Conservation (phyloP, 2,329 filamentous ascomycete species). For the Hyphodiscus sp. region DNA sequence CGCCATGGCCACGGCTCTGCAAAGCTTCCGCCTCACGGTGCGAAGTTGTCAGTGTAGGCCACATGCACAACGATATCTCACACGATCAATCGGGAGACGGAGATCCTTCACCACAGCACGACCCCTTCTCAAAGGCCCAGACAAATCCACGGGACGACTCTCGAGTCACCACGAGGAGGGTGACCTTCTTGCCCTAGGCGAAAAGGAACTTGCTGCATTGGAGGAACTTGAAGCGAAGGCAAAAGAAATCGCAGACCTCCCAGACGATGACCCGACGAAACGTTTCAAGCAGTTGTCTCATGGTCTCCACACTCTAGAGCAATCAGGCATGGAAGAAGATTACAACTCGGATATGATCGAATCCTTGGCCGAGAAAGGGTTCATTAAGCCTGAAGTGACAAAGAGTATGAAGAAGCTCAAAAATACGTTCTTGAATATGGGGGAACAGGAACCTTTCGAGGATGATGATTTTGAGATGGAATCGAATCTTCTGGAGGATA, state of each 20-base stretch:
- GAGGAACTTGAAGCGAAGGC: no score
- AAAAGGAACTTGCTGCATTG: no score
- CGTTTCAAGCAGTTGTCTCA: not conserved
- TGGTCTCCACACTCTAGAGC: constrained; percentile 1
- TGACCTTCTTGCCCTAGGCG: no score
- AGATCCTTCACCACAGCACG: constrained; percentile 17
- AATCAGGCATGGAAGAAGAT: constrained; percentile 1
- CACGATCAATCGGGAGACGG: constrained; percentile 17
- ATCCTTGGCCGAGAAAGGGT: constrained; percentile 3
- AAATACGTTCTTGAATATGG: constrained; percentile 29
- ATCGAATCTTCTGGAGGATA: constrained; percentile 26
- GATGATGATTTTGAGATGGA: constrained; percentile 26
- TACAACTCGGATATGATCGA: not conserved
- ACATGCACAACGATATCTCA: constrained; percentile 8
- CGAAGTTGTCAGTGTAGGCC: constrained; percentile 21
- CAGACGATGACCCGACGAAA: not conserved
- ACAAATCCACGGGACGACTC: not conserved
- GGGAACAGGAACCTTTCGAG: constrained; percentile 26
- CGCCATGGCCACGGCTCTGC: constrained; percentile 27
- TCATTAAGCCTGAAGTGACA: not conserved
- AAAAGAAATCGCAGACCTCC: not conserved
- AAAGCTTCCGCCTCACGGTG: constrained; percentile 24
- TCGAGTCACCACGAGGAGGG: no score
- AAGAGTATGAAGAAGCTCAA: constrained; percentile 20
- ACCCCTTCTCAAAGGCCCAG: not conserved